Evolutionary conservation across 108 stramenopile genomes (phyloP).

Genomic region (Nitzschia palea): DNA sequence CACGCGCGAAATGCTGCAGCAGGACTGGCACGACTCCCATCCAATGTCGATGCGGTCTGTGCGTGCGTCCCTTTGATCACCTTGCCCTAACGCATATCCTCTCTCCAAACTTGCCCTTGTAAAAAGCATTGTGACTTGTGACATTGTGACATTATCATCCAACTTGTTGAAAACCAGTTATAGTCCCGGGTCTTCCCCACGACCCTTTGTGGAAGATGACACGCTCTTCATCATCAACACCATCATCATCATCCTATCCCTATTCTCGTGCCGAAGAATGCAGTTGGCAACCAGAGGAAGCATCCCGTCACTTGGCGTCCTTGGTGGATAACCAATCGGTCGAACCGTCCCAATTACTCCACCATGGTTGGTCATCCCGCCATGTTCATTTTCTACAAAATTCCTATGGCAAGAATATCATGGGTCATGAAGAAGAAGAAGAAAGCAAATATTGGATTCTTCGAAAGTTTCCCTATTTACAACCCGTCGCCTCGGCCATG

Average conservation of each 20-base stretch:
- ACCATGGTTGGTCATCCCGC: constrained; percentile 67
- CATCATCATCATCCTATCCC: constrained; percentile 45
- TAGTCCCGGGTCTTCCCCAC: no score
- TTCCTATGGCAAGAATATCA: constrained; percentile 59
- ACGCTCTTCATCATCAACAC: background rate
- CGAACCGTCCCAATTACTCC: constrained; percentile 32
- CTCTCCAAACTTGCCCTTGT: no score
- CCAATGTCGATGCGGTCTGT: no score
- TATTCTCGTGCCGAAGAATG: constrained; percentile 82
- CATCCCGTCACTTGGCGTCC: constrained; percentile 54
- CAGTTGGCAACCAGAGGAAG: constrained; percentile 81
- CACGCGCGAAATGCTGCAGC: no score
- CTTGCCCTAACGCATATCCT: no score
- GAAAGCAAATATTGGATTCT: constrained; percentile 15
- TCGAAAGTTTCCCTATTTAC: constrained; percentile 28
- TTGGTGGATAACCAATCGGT: constrained; percentile 19
- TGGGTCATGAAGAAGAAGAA: constrained; percentile 52
- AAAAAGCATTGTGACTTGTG: no score
- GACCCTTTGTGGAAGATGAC: no score
- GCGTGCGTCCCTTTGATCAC: no score
- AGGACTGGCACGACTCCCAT: no score
- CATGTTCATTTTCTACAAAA: constrained; percentile 38
- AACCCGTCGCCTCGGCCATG: constrained; percentile 59
- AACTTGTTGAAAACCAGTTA: no score
- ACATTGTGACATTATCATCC: no score